These are phyloP conservation scores for Polychaeton citri DNA, from an alignment of 2,329 filamentous ascomycete species.

Conservation along the genomic window DNA sequence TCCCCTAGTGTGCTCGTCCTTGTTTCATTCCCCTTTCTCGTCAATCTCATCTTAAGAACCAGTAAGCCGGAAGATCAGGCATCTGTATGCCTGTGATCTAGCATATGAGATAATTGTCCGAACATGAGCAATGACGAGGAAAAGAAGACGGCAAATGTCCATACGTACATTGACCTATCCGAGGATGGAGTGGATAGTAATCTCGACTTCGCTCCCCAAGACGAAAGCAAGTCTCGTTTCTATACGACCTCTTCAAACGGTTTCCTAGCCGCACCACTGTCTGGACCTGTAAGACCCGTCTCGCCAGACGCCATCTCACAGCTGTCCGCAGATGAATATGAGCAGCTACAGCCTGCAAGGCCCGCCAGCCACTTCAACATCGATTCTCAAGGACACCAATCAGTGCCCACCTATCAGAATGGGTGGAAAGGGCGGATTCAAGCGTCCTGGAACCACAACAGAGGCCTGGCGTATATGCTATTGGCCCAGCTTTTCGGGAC, in stretches of 20 bases:
- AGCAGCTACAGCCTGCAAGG: conserved; percentile 10
- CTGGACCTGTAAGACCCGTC: conserved; percentile 21
- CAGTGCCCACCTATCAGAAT: background rate
- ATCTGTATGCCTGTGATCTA: too few species aligned
- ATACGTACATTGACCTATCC: background rate
- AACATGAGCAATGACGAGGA: background rate
- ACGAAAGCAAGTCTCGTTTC: too few species aligned
- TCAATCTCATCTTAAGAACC: too few species aligned
- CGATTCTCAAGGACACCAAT: too few species aligned
- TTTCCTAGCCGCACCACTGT: conserved; percentile 15
- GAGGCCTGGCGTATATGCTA: conserved; percentile 60
- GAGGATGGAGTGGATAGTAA: background rate
- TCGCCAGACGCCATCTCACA: conserved; percentile 33
- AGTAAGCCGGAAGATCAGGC: too few species aligned
- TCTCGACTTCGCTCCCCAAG: too few species aligned
- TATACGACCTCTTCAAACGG: conserved; percentile 4
- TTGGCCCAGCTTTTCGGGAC: conserved; percentile 68
- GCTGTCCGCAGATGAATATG: conserved; percentile 19
- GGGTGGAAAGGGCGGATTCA: background rate
- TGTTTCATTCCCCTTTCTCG: too few species aligned
- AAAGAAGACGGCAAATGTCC: background rate
- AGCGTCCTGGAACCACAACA: conserved; percentile 50
- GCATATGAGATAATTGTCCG: too few species aligned
- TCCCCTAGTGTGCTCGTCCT: too few species aligned
- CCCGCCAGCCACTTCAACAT: background rate